phyloP scores from a whole-genome alignment of 2,329 filamentous ascomycete species.

The Nemania abortiva region DNA sequence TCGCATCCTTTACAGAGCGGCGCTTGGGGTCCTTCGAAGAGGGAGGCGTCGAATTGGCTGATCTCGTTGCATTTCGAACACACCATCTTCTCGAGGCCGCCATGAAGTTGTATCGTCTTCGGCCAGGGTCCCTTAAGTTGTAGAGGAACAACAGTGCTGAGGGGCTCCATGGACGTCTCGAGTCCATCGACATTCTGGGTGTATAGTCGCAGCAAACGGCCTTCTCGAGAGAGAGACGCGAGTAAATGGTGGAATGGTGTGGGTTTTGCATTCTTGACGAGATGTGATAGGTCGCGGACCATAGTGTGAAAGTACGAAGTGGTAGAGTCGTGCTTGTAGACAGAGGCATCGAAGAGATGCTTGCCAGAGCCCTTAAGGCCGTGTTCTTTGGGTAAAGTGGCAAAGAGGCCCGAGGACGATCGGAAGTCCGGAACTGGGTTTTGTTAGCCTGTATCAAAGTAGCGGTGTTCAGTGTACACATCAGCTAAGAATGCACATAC shows the following conservation, averaged over 20 bases:
- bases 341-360: conserved; percentile 95
- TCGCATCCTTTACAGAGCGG: conserved; percentile 83
- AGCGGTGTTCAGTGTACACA: conserved; percentile 39
- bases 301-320: conserved; percentile 95
- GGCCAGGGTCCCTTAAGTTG: conserved; percentile 91
- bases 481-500: conserved; percentile 54
- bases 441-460: conserved; percentile 39
- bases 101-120: conserved; percentile 91
- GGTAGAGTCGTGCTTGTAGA: conserved; percentile 91
- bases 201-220: conserved; percentile 88
- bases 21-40: conserved; percentile 87
- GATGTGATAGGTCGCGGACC: conserved; percentile 87
- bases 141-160: conserved; percentile 84
- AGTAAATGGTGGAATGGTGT: conserved; percentile 94
- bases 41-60: conserved; percentile 77
- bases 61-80: conserved; percentile 91
- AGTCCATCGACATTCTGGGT: conserved; percentile 98
- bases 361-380: conserved; percentile 95
- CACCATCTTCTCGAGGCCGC: conserved; percentile 94
- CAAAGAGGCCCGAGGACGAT: conserved; percentile 90
- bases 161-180: conserved; percentile 83
- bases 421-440: conserved; percentile 89
- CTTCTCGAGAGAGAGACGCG: conserved; percentile 88
- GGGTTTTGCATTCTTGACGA: conserved; percentile 81
- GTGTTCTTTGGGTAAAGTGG: conserved; percentile 84